Evolutionary conservation across 2,329 filamentous ascomycete genomes (phyloP).

Genomic region (Dactylonectria macrodidyma): DNA sequence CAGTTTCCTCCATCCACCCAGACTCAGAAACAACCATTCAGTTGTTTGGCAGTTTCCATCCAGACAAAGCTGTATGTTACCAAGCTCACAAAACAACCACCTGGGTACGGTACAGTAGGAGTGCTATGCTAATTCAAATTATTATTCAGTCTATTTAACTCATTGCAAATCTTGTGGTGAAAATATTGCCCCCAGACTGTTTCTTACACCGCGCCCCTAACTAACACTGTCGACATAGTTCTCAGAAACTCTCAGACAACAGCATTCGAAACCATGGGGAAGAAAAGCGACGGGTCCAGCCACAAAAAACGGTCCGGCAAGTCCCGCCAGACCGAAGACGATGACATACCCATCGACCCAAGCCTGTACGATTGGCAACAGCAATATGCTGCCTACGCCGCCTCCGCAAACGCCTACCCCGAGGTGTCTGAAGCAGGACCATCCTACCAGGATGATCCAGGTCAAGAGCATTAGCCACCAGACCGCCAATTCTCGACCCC

Average conservation of each 20-base stretch:
- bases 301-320: conserved; percentile 29
- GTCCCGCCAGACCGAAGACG: conserved; percentile 27
- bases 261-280: conserved; percentile 31
- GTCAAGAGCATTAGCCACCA: conserved; percentile 40
- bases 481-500: conserved; percentile 32
- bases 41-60: background rate
- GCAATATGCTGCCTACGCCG: background rate
- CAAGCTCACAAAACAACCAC: background rate
- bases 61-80: background rate
- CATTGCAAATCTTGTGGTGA: background rate
- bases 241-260: background rate
- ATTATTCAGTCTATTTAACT: background rate
- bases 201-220: background rate
- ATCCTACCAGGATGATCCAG: conserved; percentile 34
- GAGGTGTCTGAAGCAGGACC: background rate
- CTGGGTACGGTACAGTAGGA: background rate
- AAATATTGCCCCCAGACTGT: background rate
- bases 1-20: background rate
- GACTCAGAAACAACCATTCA: background rate
- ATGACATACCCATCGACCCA: conserved; percentile 34
- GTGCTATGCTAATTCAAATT: background rate
- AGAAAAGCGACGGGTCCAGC: conserved; percentile 33
- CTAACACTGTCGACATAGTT: background rate
- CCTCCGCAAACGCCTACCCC: background rate
- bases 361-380: background rate